A percentile compares a stretch with the other conserved stretches of the same genome.
Conservation (phyloP, 208 protist species). For the Porcisia hertigi region DNA sequence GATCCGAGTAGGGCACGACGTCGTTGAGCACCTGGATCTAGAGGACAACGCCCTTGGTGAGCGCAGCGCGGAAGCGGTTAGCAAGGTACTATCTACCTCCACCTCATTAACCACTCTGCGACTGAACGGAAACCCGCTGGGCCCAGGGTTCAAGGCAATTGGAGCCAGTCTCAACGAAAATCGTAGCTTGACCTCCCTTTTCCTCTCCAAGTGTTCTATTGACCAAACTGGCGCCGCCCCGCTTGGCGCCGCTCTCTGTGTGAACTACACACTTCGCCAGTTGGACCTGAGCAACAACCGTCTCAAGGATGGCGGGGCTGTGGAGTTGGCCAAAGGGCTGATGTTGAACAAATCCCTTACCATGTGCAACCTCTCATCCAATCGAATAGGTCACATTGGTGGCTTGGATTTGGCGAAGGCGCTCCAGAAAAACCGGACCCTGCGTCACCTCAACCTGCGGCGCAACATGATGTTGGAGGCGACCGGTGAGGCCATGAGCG, state of each 20-base stretch:
- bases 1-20: slow-evolving; percentile 54
- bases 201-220: slow-evolving; percentile 62
- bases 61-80: slow-evolving; percentile 51
- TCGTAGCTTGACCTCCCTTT: slow-evolving; percentile 49
- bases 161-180: slow-evolving; percentile 75
- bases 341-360: slow-evolving; percentile 64
- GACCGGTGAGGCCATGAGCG: slow-evolving; percentile 73
- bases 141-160: slow-evolving; percentile 51
- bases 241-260: slow-evolving; percentile 53
- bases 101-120: slow-evolving; percentile 46
- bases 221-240: slow-evolving; percentile 49
- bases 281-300: slow-evolving; percentile 87
- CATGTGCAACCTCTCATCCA: slow-evolving; percentile 68
- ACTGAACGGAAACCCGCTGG: slow-evolving; percentile 67
- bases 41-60: slow-evolving; percentile 71
- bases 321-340: slow-evolving; percentile 75
- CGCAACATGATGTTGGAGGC: slow-evolving; percentile 77
- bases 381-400: slow-evolving; percentile 81
- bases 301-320: slow-evolving; percentile 76
- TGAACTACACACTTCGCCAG: slow-evolving; percentile 55
- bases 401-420: slow-evolving; percentile 63
- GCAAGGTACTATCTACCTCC: slow-evolving; percentile 49
- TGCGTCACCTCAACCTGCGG: slow-evolving; percentile 79
- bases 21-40: slow-evolving; percentile 69
- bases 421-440: slow-evolving; percentile 62